phyloP scores from a whole-genome alignment of 176 grass and related monocot genomes.

The Bonia amplexicaulis region DNA sequence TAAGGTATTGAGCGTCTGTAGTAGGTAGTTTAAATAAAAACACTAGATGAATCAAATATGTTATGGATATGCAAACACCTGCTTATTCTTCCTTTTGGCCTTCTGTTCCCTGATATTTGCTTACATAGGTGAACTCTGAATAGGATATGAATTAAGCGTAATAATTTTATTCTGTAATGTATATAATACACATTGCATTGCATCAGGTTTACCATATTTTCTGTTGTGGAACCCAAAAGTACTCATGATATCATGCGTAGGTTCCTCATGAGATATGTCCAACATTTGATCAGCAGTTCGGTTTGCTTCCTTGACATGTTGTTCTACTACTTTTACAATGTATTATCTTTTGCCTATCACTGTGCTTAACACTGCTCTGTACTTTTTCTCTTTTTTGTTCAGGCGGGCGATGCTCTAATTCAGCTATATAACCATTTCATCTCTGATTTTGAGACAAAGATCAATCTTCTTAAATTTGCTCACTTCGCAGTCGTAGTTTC shows the following conservation, averaged over 20 bases:
- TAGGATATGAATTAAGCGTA: not conserved
- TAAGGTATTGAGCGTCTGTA: not conserved
- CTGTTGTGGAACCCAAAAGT: not conserved
- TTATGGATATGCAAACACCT: not conserved
- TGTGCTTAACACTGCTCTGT: not conserved
- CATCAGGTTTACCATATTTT: not conserved
- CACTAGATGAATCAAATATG: not conserved
- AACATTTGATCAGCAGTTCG: not conserved
- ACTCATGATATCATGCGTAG: not conserved
- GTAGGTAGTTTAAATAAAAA: not conserved
- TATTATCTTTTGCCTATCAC: not conserved
- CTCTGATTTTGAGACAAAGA: conserved; percentile 85
- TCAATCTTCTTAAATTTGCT: conserved; percentile 79
- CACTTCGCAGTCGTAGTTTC: conserved; percentile 77
- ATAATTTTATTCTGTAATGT: not conserved
- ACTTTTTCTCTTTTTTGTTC: conserved; percentile 12
- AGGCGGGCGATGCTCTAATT: conserved; percentile 85
- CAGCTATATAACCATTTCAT: conserved; percentile 87
- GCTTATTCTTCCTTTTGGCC: not conserved
- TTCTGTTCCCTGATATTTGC: not conserved
- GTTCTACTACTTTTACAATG: not conserved
- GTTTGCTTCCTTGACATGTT: not conserved
- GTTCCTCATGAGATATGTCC: not conserved
- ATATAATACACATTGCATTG: not conserved
- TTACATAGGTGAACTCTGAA: not conserved